Base-by-base conservation (phyloP, 495 filamentous ascomycete species). In the Tuber aestivum region DNA sequence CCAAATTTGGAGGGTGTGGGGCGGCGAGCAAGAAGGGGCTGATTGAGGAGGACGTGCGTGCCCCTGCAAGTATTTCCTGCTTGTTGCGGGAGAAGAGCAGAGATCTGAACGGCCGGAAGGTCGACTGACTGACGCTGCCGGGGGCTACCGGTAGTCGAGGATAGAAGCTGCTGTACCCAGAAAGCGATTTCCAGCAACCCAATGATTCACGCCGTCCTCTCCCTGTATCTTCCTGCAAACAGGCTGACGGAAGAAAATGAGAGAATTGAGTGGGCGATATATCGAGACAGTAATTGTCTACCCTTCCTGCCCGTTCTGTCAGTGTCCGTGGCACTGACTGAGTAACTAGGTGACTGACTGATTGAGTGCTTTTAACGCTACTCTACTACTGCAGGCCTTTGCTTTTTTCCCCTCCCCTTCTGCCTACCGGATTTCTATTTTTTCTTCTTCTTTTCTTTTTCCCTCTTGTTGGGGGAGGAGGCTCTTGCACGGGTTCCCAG, bases 21-120 rank as follows among this genome's bases (percentile, higher is more conserved):
- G 65, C 68, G 56, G n/a, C n/a, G n/a, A n/a, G n/a, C n/a, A 74
- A 70, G 77, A 42, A 69, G 75, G 40, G 48, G n/a, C 70, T 56
- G 41, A 48, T 71, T 37, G 69, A 44, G 69, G 73, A 45, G 56
- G 16, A 32, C n/a, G 50, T 61, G 56, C 23, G 50, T 48, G 23
- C n/a, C 50, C 14, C 50, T n/a, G n/a, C 50, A 56, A 27, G 9
- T 56, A 14, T 27, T 56, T 56, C 50, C 27, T 56, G 50, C n/a
- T 12, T 8, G n/a, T 14, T 65, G 56, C 56, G 32, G 56, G 56
- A 65, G 56, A 18, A 65, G 5, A 27, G n/a, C 56, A 32, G 56
- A 65, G 27, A 65, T 32, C 50, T 61, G n/a, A 32, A 32, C n/a
- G 10, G 50, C 56, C 27, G 32, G 56, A 65, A 32, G 56, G 56